Conservation (phyloP, 1,284 basidiomycete species). For the Anthracocystis walkeri region DNA sequence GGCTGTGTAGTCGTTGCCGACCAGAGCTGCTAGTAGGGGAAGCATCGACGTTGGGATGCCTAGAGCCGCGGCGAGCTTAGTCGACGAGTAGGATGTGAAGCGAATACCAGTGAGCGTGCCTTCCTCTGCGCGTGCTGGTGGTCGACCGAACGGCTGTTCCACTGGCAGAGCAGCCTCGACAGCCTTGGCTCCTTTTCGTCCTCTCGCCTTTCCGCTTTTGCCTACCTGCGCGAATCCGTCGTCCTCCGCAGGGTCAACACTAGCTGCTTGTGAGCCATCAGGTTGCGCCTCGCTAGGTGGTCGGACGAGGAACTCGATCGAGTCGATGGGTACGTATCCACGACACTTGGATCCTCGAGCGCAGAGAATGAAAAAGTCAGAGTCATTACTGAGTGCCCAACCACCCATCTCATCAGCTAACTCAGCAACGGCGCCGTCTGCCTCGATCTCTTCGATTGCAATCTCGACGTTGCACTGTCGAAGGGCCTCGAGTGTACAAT, state of each 20-base stretch:
- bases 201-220: slow-evolving; percentile 27
- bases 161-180: background rate
- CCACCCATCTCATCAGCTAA: slow-evolving; percentile 50
- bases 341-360: slow-evolving; percentile 44
- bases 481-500: slow-evolving; percentile 46
- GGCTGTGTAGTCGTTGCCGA: slow-evolving; percentile 62
- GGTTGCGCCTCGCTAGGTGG: slow-evolving; percentile 12
- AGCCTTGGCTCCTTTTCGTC: slow-evolving; percentile 13
- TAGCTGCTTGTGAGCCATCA: background rate
- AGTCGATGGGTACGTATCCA: slow-evolving; percentile 59
- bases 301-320: slow-evolving; percentile 49
- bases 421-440: slow-evolving; percentile 58
- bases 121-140: slow-evolving; percentile 16
- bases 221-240: slow-evolving; percentile 58
- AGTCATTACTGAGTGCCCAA: slow-evolving; percentile 59
- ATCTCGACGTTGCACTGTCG: slow-evolving; percentile 36
- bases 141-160: slow-evolving; percentile 7
- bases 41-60: slow-evolving; percentile 52
- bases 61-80: slow-evolving; percentile 50
- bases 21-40: slow-evolving; percentile 55
- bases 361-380: slow-evolving; percentile 63
- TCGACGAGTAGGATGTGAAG: slow-evolving; percentile 52
- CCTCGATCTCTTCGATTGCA: slow-evolving; percentile 55
- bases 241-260: slow-evolving; percentile 30
- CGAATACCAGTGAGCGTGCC: slow-evolving; percentile 28